Evolutionary conservation across 2,329 filamentous ascomycete species (phyloP).

Genomic region (Aureobasidium sp.): DNA sequence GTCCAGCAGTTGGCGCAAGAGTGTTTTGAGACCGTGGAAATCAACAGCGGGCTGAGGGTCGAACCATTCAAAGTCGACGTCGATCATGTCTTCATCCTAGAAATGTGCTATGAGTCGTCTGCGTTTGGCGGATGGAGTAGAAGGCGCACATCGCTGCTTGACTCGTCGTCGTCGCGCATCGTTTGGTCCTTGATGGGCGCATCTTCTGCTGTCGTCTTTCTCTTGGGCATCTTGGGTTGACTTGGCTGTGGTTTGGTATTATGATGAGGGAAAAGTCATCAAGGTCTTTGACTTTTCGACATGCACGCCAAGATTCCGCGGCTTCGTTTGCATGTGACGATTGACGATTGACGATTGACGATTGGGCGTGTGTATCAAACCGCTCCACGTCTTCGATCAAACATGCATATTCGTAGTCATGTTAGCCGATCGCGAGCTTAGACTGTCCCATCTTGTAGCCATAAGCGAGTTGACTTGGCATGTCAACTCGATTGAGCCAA

Average conservation of each 20-base stretch:
- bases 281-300: constrained; percentile 8
- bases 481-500: neutral
- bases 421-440: neutral
- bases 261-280: neutral
- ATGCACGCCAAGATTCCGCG: constrained; percentile 5
- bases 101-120: neutral
- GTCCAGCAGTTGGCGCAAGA: constrained; percentile 88
- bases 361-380: no score
- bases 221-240: constrained; percentile 41
- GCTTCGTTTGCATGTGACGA: constrained; percentile 7
- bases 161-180: constrained; percentile 33
- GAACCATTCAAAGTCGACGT: constrained; percentile 99
- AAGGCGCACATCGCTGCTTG: constrained; percentile 25
- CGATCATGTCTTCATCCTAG: constrained; percentile 82
- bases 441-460: neutral
- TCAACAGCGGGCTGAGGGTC: constrained; percentile 84
- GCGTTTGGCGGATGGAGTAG: neutral
- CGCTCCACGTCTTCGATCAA: no score
- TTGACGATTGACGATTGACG: neutral
- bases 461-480: constrained; percentile 3
- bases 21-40: constrained; percentile 87
- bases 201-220: constrained; percentile 43
- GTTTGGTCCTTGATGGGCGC: constrained; percentile 39
- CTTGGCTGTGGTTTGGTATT: neutral
- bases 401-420: neutral